These are phyloP conservation scores for Curvularia lunata DNA, from an alignment of 2,329 filamentous ascomycete genomes.

Conservation along the genomic window DNA sequence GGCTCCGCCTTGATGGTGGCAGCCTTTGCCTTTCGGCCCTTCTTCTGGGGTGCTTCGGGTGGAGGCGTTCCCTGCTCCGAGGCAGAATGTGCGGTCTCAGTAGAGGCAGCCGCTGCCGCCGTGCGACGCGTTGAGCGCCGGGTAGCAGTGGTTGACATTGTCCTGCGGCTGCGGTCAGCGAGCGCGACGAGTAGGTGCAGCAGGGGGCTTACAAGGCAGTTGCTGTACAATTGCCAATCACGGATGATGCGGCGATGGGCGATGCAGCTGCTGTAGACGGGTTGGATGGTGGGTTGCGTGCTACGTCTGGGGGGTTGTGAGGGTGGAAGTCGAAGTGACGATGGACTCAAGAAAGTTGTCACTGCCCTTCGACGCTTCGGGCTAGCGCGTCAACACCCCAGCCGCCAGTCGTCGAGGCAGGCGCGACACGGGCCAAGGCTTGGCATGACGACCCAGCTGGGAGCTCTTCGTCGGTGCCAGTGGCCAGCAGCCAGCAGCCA, in stretches of 20 bases:
- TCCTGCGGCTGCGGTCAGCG: constrained; percentile 23
- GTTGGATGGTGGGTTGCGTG: constrained; percentile 2
- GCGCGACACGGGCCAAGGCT: constrained; percentile 22
- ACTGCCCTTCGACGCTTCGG: constrained; percentile 15
- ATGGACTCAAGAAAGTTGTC: constrained; percentile 29
- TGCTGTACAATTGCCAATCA: constrained; percentile 10
- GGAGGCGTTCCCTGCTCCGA: constrained; percentile 13
- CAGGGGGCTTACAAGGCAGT: constrained; percentile 19
- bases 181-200: constrained; percentile 19
- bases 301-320: constrained; percentile 13
- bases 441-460: constrained; percentile 32
- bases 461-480: constrained; percentile 25
- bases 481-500: constrained; percentile 13
- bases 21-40: constrained; percentile 20
- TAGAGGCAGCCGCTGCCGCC: constrained; percentile 16
- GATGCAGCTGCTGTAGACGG: constrained; percentile 10
- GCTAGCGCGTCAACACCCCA: constrained; percentile 20
- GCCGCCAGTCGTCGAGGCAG: constrained; percentile 19
- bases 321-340: constrained; percentile 13
- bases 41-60: constrained; percentile 19
- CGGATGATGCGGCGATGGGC: constrained; percentile 7
- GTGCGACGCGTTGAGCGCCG: constrained; percentile 28
- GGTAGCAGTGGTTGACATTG: constrained; percentile 23
- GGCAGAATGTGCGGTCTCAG: constrained; percentile 18
- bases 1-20: constrained; percentile 17